Conservation (phyloP, 805 yeast species). For the Spathaspora arborariae region DNA sequence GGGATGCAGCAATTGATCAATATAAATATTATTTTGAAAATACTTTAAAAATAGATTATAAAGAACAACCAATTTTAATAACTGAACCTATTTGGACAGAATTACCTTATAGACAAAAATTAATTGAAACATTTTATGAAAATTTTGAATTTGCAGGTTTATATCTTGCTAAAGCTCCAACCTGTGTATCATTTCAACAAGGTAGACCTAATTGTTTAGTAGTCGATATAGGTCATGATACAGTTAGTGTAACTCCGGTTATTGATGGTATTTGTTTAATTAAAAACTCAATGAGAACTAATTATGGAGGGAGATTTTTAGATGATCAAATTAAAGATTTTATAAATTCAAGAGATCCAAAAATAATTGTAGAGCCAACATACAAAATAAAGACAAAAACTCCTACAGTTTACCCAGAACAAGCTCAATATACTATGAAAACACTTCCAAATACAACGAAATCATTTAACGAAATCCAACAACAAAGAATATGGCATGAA, state of each 20-base stretch:
- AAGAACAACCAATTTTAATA: constrained; percentile 70
- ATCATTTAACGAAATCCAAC: constrained; percentile 55
- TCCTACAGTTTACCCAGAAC: constrained; percentile 29
- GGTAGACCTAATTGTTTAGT: constrained; percentile 86
- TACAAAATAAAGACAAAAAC: constrained; percentile 50
- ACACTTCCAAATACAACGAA: constrained; percentile 34
- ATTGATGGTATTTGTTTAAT: constrained; percentile 76
- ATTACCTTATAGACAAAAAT: constrained; percentile 57
- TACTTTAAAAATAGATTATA: constrained; percentile 47
- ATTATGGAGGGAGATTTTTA: constrained; percentile 68
- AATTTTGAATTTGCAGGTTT: constrained; percentile 72
- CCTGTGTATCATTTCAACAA: constrained; percentile 82
- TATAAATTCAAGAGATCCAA: constrained; percentile 23
- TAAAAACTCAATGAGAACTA: constrained; percentile 66
- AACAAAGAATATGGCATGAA: constrained; percentile 56
- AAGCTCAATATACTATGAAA: constrained; percentile 20
- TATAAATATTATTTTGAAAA: constrained; percentile 59
- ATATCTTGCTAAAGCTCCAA: constrained; percentile 77
- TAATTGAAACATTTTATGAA: constrained; percentile 72
- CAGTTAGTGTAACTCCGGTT: constrained; percentile 73
- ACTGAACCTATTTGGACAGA: constrained; percentile 90
- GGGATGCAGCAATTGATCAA: constrained; percentile 82
- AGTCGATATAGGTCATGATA: constrained; percentile 82
- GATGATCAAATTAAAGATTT: constrained; percentile 48
- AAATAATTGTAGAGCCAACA: constrained; percentile 27